Conservation (phyloP, 768 basidiomycete genomes). For the Russula dissimulans region DNA sequence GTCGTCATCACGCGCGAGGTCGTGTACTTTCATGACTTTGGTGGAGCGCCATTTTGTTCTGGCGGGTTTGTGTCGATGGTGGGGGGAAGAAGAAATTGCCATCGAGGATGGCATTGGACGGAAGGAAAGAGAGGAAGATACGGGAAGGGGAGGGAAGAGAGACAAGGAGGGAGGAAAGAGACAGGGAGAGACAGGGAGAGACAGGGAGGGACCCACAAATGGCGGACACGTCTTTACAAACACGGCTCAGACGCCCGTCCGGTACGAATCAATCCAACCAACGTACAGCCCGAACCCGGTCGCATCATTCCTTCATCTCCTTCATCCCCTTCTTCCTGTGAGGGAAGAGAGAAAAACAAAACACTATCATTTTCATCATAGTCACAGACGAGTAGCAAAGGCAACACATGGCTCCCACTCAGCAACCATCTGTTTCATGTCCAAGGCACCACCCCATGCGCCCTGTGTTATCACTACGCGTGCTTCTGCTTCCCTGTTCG, state of each 20-base stretch:
- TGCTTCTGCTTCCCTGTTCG: slow-evolving; percentile 95
- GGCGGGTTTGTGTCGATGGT: not conserved
- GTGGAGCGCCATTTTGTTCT: slow-evolving; percentile 56
- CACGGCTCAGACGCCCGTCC: too few relatives aligned
- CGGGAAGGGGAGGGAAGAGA: not conserved
- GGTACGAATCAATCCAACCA: too few relatives aligned
- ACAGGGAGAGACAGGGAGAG: not conserved
- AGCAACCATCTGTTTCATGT: not conserved
- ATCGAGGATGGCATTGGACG: slow-evolving; percentile 6
- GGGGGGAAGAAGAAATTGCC: not conserved
- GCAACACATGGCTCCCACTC: not conserved
- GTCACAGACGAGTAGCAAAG: not conserved
- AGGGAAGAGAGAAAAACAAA: not conserved
- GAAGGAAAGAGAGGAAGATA: too few relatives aligned
- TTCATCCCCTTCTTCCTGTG: not conserved
- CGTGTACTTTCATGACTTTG: slow-evolving; percentile 85
- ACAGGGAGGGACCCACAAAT: not conserved
- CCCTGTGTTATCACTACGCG: slow-evolving; percentile 33
- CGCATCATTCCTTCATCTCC: not conserved
- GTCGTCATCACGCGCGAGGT: slow-evolving; percentile 86
- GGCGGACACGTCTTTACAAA: too few relatives aligned
- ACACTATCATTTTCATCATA: not conserved
- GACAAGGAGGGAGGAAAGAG: slow-evolving; percentile 3
- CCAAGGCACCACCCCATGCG: not conserved
- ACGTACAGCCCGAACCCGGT: not conserved